phyloP scores from a whole-genome alignment of 2,329 filamentous ascomycete genomes.

The Pseudovirgaria hyperparasitica region DNA sequence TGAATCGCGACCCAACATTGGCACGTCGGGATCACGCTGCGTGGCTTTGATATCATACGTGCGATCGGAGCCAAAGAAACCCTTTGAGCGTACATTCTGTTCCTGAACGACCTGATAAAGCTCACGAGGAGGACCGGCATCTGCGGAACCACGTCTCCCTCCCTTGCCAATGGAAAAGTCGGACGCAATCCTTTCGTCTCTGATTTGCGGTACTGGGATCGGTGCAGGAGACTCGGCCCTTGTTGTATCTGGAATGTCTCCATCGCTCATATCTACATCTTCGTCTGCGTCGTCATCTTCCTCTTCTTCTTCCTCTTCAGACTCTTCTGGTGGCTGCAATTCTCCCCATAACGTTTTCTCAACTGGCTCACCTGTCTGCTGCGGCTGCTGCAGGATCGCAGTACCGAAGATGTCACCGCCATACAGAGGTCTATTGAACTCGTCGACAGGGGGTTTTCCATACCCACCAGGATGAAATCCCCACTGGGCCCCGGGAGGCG shows the following conservation, averaged over 20 bases:
- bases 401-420: slow-evolving; percentile 93
- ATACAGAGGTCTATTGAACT: slow-evolving; percentile 81
- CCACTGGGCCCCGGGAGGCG: slow-evolving; percentile 80
- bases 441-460: slow-evolving; percentile 90
- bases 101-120: slow-evolving; percentile 88
- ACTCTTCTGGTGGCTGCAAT: slow-evolving; percentile 54
- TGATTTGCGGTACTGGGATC: slow-evolving; percentile 59
- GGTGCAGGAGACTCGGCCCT: slow-evolving; percentile 41
- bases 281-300: slow-evolving; percentile 55
- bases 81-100: slow-evolving; percentile 69
- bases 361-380: slow-evolving; percentile 55
- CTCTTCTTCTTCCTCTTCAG: slow-evolving; percentile 59
- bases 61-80: slow-evolving; percentile 93
- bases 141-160: slow-evolving; percentile 65
- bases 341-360: slow-evolving; percentile 90
- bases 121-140: slow-evolving; percentile 70
- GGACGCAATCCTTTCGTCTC: slow-evolving; percentile 68
- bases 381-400: slow-evolving; percentile 43
- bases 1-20: slow-evolving; percentile 66
- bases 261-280: slow-evolving; percentile 48
- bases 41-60: slow-evolving; percentile 71
- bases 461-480: slow-evolving; percentile 92
- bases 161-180: slow-evolving; percentile 89
- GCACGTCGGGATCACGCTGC: slow-evolving; percentile 38
- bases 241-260: no score